Evolutionary conservation across 2,329 filamentous ascomycete genomes (phyloP).

Genomic region (Fusarium sacchari): DNA sequence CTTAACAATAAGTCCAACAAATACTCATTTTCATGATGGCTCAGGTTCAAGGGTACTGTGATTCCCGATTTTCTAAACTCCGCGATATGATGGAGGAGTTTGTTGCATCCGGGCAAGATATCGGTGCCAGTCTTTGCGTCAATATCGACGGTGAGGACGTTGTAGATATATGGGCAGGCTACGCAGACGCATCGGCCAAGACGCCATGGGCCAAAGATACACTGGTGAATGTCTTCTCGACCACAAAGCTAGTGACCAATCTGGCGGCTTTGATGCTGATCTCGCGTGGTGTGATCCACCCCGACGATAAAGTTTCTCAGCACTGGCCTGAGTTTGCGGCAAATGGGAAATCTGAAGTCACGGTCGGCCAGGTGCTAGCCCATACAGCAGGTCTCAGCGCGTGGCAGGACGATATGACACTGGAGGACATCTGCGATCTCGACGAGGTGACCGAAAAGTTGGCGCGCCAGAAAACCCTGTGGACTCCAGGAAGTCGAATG

Average conservation of each 20-base stretch:
- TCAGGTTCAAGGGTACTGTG: neutral
- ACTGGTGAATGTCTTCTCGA: neutral
- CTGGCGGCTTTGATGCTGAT: neutral
- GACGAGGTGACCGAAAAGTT: neutral
- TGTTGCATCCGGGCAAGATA: neutral
- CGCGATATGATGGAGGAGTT: neutral
- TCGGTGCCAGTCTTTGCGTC: neutral
- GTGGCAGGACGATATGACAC: neutral
- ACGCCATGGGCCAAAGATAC: neutral
- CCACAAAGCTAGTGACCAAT: accelerated
- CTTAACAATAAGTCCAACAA: neutral
- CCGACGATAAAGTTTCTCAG: neutral
- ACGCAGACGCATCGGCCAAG: neutral
- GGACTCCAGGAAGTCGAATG: neutral
- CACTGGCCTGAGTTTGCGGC: neutral
- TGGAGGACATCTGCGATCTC: neutral
- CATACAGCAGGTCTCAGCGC: neutral
- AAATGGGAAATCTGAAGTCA: neutral
- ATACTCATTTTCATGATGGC: neutral
- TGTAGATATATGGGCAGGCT: neutral
- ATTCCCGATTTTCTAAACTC: neutral
- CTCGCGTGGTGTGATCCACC: neutral
- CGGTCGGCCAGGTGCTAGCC: neutral
- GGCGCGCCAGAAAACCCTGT: neutral
- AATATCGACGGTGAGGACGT: neutral